A percentile compares a stretch with the other conserved stretches of the same genome.
Conservation (phyloP, 2,329 filamentous ascomycete genomes). For the Cryphonectria nitschkei region DNA sequence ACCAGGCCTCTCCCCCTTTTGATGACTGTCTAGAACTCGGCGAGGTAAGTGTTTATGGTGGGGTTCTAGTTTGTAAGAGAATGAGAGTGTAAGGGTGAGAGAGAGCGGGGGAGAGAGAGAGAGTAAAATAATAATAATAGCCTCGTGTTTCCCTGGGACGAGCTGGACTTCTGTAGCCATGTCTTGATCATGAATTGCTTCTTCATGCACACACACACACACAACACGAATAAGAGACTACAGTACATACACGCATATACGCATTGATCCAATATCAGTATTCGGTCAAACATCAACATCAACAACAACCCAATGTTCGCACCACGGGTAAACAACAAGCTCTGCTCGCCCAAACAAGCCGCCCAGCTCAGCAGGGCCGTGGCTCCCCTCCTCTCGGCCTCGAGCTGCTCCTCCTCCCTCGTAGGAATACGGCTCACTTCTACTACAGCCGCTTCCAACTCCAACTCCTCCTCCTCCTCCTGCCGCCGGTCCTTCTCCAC, state of each 20-base stretch:
- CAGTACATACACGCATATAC: neutral
- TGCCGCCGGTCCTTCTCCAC: conserved; percentile 52
- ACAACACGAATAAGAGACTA: neutral
- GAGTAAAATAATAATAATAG: neutral
- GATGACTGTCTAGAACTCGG: neutral
- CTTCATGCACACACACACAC: neutral
- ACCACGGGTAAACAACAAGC: conserved; percentile 33
- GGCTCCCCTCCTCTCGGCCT: conserved; percentile 27
- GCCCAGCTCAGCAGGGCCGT: conserved; percentile 34
- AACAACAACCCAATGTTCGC: conserved; percentile 35
- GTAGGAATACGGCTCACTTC: conserved; percentile 35
- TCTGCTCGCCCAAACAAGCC: conserved; percentile 36
- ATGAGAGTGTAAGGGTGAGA: neutral
- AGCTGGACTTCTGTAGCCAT: neutral
- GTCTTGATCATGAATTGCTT: neutral
- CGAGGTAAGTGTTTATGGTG: neutral
- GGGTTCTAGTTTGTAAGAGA: neutral
- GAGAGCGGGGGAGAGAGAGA: no score
- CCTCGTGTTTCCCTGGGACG: neutral
- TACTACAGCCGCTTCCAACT: conserved; percentile 24
- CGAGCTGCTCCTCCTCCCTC: conserved; percentile 21
- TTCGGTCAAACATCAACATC: neutral
- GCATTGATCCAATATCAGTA: conserved; percentile 5
- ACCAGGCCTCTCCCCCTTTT: conserved; percentile 4
- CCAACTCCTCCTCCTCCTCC: conserved; percentile 34